Evolutionary conservation across 495 filamentous ascomycete genomes (phyloP).

Genomic region (Aspergillus hancockii): DNA sequence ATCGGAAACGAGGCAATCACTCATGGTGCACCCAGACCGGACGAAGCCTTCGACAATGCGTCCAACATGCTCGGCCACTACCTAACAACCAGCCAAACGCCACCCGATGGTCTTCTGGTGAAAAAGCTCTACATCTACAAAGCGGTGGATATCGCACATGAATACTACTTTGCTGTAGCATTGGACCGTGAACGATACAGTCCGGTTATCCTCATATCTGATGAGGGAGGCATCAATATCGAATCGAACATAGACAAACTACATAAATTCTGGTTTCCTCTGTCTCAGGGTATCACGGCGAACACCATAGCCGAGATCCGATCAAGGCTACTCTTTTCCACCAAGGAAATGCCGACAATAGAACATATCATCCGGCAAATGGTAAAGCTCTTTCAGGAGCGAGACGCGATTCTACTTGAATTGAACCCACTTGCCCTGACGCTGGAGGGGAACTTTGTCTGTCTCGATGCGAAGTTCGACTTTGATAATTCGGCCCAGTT

Average conservation of each 20-base stretch:
- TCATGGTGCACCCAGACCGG: conserved; percentile 19
- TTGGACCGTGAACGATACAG: conserved; percentile 32
- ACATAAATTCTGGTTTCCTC: conserved; percentile 28
- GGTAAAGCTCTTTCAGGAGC: conserved; percentile 27
- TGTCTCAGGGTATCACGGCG: conserved; percentile 23
- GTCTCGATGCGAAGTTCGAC: conserved; percentile 32
- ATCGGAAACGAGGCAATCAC: background rate
- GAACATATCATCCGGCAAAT: conserved; percentile 28
- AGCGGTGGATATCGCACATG: conserved; percentile 26
- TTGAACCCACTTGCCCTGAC: conserved; percentile 36
- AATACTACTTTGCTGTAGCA: conserved; percentile 37
- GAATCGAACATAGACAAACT: conserved; percentile 32
- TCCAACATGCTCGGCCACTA: conserved; percentile 34
- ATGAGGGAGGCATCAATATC: conserved; percentile 32
- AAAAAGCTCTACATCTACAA: conserved; percentile 38
- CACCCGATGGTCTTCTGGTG: conserved; percentile 29
- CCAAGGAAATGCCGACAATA: conserved; percentile 22
- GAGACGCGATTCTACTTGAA: conserved; percentile 38
- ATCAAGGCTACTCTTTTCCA: conserved; percentile 27
- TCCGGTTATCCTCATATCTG: conserved; percentile 33
- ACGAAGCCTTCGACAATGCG: conserved; percentile 33
- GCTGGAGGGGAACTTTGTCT: conserved; percentile 26
- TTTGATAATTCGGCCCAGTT: conserved; percentile 32
- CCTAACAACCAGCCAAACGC: conserved; percentile 36
- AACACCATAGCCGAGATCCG: conserved; percentile 27